Percentiles rank a stretch among this genome's conserved stretches.
phyloP scores from a whole-genome alignment of 176 grass and related monocot species.

The Dendrocalamus sinicus region DNA sequence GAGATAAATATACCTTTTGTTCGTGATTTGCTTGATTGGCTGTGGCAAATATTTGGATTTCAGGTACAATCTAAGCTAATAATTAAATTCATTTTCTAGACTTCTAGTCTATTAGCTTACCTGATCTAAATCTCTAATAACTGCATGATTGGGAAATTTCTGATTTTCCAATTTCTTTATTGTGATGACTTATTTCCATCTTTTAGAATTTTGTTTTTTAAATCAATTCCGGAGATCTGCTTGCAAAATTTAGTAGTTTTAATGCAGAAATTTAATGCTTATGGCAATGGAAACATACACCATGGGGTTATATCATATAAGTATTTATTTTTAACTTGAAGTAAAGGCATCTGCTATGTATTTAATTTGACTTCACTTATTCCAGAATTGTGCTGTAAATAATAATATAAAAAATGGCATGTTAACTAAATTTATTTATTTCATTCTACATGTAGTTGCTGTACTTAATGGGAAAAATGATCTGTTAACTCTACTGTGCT shows the following conservation, averaged over 20 bases:
- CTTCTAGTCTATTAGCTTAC: not conserved
- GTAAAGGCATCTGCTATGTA: not conserved
- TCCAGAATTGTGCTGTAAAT: not conserved
- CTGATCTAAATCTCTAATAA: not conserved
- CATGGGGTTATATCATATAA: not conserved
- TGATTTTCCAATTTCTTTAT: not conserved
- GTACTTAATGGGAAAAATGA: not conserved
- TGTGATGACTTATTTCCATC: not conserved
- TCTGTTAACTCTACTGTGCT: not conserved
- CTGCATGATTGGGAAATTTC: not conserved
- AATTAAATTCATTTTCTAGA: not conserved
- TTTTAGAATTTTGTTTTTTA: not conserved
- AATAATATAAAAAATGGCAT: constrained; percentile 1
- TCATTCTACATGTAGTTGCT: not conserved
- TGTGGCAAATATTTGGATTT: constrained; percentile 84
- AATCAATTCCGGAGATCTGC: not conserved
- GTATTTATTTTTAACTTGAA: too few relatives aligned
- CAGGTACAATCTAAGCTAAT: constrained; percentile 66
- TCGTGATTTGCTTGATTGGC: constrained; percentile 90
- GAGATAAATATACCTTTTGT: not conserved
- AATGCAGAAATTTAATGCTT: constrained; percentile 6
- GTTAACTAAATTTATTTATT: not conserved
- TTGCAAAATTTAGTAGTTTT: not conserved
- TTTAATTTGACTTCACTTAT: not conserved
- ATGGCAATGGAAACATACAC: constrained; percentile 12